A percentile compares a stretch with the other conserved stretches of the same genome.
Evolutionary conservation across 306 rosid species (phyloP).

Genomic region (Cucumis hystrix): DNA sequence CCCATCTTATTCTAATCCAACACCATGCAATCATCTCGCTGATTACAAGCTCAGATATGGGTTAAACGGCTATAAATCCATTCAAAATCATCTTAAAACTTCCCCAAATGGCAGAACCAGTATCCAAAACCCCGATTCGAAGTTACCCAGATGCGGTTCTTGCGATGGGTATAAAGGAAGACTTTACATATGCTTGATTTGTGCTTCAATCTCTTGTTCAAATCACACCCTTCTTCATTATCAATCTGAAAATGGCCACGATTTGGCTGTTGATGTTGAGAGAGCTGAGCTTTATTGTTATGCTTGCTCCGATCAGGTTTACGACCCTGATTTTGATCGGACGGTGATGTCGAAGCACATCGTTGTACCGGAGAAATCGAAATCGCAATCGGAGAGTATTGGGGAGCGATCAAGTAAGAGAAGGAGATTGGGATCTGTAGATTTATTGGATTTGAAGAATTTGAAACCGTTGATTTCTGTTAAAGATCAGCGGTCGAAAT

Average conservation of each 20-base stretch:
- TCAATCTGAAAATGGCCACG: constrained; percentile 39
- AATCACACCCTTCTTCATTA: constrained; percentile 46
- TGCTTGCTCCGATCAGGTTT: constrained; percentile 67
- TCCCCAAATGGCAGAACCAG: constrained; percentile 53
- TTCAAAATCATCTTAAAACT: constrained; percentile 45
- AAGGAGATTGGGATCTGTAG: constrained; percentile 38
- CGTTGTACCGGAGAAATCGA: constrained; percentile 8
- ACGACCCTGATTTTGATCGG: constrained; percentile 81
- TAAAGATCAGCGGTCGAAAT: constrained; percentile 50
- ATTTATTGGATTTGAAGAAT: constrained; percentile 28
- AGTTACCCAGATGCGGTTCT: constrained; percentile 52
- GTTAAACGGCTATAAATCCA: constrained; percentile 48
- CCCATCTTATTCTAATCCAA: constrained; percentile 54
- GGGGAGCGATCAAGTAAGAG: constrained; percentile 75
- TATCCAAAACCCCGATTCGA: constrained; percentile 31
- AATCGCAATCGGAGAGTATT: constrained; percentile 36
- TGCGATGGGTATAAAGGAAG: constrained; percentile 61
- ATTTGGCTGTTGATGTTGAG: constrained; percentile 53
- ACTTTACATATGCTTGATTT: constrained; percentile 54
- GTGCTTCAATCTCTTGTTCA: constrained; percentile 56
- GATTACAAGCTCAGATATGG: constrained; percentile 75
- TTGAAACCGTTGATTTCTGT: constrained; percentile 19
- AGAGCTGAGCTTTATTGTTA: constrained; percentile 86
- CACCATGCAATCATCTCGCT: constrained; percentile 62
- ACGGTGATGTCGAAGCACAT: constrained; percentile 60